Conservation (phyloP, 768 basidiomycete genomes). For the Termitomyces sp. region DNA sequence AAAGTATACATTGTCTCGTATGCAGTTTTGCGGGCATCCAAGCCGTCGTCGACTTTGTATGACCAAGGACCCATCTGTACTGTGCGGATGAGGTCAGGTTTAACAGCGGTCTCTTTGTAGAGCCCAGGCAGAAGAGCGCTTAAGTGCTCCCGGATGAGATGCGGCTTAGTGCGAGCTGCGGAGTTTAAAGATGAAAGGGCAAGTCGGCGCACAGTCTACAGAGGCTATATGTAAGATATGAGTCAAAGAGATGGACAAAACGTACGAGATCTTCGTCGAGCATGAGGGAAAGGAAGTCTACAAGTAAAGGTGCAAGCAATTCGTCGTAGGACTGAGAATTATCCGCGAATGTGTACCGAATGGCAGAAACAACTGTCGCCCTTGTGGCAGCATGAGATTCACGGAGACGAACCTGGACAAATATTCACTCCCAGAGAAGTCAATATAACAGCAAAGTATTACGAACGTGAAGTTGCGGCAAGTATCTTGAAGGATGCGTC, state of each 20-base stretch:
- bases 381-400: conserved; percentile 68
- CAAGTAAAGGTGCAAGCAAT: conserved; percentile 78
- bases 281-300: conserved; percentile 90
- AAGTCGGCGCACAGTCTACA: conserved; percentile 82
- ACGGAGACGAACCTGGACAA: conserved; percentile 52
- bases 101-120: conserved; percentile 81
- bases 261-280: conserved; percentile 81
- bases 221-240: background rate
- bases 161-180: conserved; percentile 90
- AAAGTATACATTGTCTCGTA: conserved; percentile 97
- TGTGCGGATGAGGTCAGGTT: conserved; percentile 74
- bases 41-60: conserved; percentile 93
- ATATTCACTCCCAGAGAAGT: background rate
- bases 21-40: conserved; percentile 94
- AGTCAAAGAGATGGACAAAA: conserved; percentile 4
- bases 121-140: conserved; percentile 69
- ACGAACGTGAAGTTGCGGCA: conserved; percentile 90
- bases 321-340: conserved; percentile 84
- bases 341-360: conserved; percentile 92
- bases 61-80: conserved; percentile 98
- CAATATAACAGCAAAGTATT: conserved; percentile 1
- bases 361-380: conserved; percentile 88
- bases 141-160: conserved; percentile 85
- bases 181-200: conserved; percentile 91
- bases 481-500: conserved; percentile 83